Base-by-base conservation (phyloP, 345 rosid genomes). In the Euclidium syriacum region DNA sequence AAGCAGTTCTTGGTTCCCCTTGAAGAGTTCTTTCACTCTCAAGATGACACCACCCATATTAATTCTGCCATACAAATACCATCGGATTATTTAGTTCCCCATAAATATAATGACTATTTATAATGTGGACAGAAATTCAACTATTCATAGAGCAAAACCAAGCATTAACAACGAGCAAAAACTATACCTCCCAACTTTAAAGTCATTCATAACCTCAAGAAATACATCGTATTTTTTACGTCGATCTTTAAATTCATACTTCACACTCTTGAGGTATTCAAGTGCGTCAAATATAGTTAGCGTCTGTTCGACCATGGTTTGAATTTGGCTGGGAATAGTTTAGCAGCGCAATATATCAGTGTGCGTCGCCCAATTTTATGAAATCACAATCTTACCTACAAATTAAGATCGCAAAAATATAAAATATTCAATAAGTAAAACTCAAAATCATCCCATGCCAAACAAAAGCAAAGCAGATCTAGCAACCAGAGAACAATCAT, bases 161-260 rank as follows among this genome's bases (percentile, higher is more conserved):
- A n/a, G n/a, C n/a, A n/a, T n/a, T n/a, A n/a, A n/a, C n/a, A n/a
- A n/a, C n/a, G n/a, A n/a, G 33, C 12, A 10, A 53, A 8, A 10
- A 54, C 3, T 25, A 39, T 56, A 86, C 96, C 91, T 81, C 58
- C 83, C 87, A 46, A 91, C 95, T 78, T 81, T 84, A 67, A 84
- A 89, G 70, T 89, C 91, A 43, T 85, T 89, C 95, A 89, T 83
- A 77, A 89, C 82, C 62, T 84, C 85, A 55, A 86, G 78, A 58
- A 89, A 86, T 73, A 42, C 73, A 33, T 86, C 91, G 52, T 84
- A 89, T 68, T 78, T 83, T 44, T 83, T 87, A 64, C 67, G 79
- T 62, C 81, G n/a, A 62, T 89, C 91, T 66, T 84, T 85, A 63
- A 86, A 84, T 85, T 68, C 86, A 52, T 84, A 87, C 64, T 83